A percentile compares a stretch with the other conserved stretches of the same genome.
Evolutionary conservation across 129 eudicot genomes (phyloP).

Genomic region (Saposhnikovia divaricata): DNA sequence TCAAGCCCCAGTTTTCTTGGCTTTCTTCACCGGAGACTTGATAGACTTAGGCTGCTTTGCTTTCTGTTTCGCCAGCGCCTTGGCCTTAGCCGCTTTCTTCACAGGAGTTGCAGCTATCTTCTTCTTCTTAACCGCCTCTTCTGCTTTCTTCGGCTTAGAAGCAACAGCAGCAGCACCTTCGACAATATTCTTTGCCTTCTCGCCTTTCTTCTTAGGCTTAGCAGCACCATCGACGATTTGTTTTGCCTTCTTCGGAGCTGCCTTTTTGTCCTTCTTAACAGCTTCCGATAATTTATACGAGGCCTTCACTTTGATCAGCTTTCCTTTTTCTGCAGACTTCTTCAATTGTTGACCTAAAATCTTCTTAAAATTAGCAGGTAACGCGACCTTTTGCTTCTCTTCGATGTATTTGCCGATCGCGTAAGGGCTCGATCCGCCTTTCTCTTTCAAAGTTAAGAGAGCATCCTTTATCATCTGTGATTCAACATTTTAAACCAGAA

Average conservation of each 20-base stretch:
- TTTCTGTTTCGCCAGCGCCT: background rate
- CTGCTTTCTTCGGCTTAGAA: too few species aligned
- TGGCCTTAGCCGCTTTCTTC: slow-evolving; percentile 14
- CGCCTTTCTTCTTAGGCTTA: slow-evolving; percentile 5
- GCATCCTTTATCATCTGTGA: slow-evolving; percentile 84
- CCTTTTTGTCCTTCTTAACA: slow-evolving; percentile 9
- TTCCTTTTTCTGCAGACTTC: slow-evolving; percentile 60
- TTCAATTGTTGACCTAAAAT: slow-evolving; percentile 57
- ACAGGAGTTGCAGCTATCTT: slow-evolving; percentile 19
- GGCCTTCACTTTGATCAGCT: slow-evolving; percentile 57
- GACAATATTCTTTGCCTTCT: too few species aligned
- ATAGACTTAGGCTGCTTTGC: slow-evolving; percentile 46
- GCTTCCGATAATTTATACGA: slow-evolving; percentile 59
- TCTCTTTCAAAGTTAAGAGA: slow-evolving; percentile 47
- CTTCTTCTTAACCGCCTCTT: slow-evolving; percentile 13
- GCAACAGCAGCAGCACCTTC: too few species aligned
- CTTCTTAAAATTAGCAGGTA: slow-evolving; percentile 60
- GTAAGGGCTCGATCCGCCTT: slow-evolving; percentile 60
- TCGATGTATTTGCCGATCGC: slow-evolving; percentile 79
- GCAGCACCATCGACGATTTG: background rate
- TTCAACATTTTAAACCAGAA: background rate
- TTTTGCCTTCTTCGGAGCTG: background rate
- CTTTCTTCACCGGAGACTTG: slow-evolving; percentile 49
- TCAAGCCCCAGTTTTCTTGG: slow-evolving; percentile 26
- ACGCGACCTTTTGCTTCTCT: slow-evolving; percentile 47